Percentiles rank a stretch among this genome's conserved stretches.
Conservation (phyloP, 345 rosid species). For the Populus euphratica region DNA sequence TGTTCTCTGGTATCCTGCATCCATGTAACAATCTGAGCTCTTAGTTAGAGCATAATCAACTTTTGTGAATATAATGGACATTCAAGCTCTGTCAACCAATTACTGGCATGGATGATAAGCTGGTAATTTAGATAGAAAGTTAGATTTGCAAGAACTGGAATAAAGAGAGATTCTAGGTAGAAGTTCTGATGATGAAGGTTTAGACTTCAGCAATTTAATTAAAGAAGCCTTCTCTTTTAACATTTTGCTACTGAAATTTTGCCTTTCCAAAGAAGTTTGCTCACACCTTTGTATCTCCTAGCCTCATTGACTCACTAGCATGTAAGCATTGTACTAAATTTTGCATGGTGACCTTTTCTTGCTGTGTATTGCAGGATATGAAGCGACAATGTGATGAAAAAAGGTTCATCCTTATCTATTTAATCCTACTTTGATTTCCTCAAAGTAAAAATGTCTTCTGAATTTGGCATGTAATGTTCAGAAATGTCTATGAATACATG, state of each 20-base stretch:
- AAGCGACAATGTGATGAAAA: slow-evolving; percentile 94
- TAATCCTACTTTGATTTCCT: slow-evolving; percentile 11
- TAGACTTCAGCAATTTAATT: not conserved
- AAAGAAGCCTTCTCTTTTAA: not conserved
- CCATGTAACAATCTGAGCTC: not conserved
- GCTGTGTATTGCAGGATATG: slow-evolving; percentile 71
- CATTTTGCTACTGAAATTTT: not conserved
- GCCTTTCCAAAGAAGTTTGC: not conserved
- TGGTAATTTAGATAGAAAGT: too few relatives aligned
- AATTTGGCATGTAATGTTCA: slow-evolving; percentile 37
- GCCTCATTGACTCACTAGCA: not conserved
- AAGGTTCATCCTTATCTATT: slow-evolving; percentile 47
- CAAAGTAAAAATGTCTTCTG: slow-evolving; percentile 18
- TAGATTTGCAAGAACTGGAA: too few relatives aligned
- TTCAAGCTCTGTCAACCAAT: too few relatives aligned
- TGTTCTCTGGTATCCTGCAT: not conserved
- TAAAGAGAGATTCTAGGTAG: not conserved
- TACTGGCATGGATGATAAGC: too few relatives aligned
- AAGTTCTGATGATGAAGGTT: too few relatives aligned
- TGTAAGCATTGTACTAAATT: not conserved
- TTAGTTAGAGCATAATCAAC: not conserved
- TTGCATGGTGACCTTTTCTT: slow-evolving; percentile 21
- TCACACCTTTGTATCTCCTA: not conserved
- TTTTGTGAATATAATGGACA: not conserved
- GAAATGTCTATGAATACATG: slow-evolving; percentile 73